A percentile compares a stretch with the other conserved stretches of the same genome.
These are phyloP conservation scores for Acer campestre DNA, from an alignment of 345 rosid species.

Conservation along the genomic window DNA sequence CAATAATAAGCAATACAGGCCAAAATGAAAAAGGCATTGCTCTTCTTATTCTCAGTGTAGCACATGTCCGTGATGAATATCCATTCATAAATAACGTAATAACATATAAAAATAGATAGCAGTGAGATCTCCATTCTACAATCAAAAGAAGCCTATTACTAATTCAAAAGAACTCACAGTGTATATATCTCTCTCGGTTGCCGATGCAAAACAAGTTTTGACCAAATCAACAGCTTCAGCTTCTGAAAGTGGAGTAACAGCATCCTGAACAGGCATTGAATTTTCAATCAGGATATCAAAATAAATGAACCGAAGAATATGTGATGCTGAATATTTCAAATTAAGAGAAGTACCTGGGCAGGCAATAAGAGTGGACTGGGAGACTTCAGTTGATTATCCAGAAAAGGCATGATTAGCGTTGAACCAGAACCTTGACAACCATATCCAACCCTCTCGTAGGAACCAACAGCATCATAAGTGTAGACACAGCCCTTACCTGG, in stretches of 20 bases:
- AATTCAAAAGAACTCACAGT: constrained; percentile 55
- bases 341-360: constrained; percentile 46
- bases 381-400: constrained; percentile 94
- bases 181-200: constrained; percentile 96
- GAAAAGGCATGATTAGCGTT: constrained; percentile 88
- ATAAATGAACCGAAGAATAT: constrained; percentile 9
- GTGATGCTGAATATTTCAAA: neutral
- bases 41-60: neutral
- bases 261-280: constrained; percentile 55
- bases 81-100: neutral
- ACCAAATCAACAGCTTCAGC: constrained; percentile 89
- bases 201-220: constrained; percentile 89
- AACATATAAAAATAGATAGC: neutral
- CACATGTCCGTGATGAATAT: neutral
- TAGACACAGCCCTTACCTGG: constrained; percentile 94
- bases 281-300: constrained; percentile 2
- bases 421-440: constrained; percentile 97
- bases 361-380: constrained; percentile 98
- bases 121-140: neutral
- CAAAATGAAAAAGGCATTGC: neutral
- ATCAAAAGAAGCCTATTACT: neutral
- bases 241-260: constrained; percentile 90
- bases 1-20: neutral
- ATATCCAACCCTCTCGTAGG: constrained; percentile 96
- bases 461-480: constrained; percentile 98